A percentile compares a stretch with the other conserved stretches of the same genome.
Conservation (phyloP, 768 basidiomycete species). For the Lentinus tigrinus region DNA sequence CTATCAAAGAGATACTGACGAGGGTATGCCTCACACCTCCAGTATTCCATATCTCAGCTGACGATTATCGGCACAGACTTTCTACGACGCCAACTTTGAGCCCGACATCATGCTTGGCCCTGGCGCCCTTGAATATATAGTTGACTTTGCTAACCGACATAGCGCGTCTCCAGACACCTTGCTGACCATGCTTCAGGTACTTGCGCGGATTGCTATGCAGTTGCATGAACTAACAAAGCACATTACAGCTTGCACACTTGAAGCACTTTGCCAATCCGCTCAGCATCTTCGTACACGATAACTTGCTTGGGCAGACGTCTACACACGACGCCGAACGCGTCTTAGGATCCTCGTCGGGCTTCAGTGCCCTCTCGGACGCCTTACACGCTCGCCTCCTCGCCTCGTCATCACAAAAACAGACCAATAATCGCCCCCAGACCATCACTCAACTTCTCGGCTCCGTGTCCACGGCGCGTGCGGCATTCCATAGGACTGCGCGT, state of each 20-base stretch:
- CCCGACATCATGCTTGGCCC: conserved; percentile 66
- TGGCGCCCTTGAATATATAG: conserved; percentile 48
- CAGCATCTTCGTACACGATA: conserved; percentile 39
- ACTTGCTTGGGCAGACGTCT: conserved; percentile 11
- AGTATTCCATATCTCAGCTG: background rate
- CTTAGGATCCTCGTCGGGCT: conserved; percentile 12
- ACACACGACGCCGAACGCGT: background rate
- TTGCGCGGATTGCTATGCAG: conserved; percentile 59
- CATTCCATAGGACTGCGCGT: conserved; percentile 33
- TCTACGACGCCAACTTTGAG: conserved; percentile 62
- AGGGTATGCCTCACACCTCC: conserved; percentile 40
- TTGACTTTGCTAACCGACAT: conserved; percentile 57
- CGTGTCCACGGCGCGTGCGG: conserved; percentile 38
- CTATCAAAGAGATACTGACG: conserved; percentile 54
- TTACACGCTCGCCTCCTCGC: conserved; percentile 35
- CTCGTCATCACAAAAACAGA: background rate
- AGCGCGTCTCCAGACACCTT: conserved; percentile 56
- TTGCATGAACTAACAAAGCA: background rate
- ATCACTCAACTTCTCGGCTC: conserved; percentile 30
- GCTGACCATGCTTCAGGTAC: conserved; percentile 62
- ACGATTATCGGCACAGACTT: conserved; percentile 40
- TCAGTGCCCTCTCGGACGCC: conserved; percentile 35
- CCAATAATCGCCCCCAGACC: conserved; percentile 18
- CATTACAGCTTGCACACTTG: conserved; percentile 54
- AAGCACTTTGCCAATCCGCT: conserved; percentile 72